phyloP scores from a whole-genome alignment of 2,329 filamentous ascomycete genomes.

The Ophiocordyceps unilateralis region DNA sequence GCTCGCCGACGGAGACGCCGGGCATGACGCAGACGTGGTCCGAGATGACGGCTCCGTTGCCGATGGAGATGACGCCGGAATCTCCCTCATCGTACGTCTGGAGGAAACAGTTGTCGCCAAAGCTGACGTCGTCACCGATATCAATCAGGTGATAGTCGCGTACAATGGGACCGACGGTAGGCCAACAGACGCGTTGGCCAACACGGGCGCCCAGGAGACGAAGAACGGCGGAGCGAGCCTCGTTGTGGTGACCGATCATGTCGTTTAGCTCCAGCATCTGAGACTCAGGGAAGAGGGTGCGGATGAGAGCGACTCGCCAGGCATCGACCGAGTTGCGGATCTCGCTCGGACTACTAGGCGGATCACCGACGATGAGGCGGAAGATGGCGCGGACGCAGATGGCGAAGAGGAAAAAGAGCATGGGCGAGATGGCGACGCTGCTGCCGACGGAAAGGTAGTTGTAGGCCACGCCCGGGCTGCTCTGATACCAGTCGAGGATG shows the following conservation, averaged over 20 bases:
- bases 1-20: conserved; percentile 28
- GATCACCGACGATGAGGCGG: conserved; percentile 19
- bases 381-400: conserved; percentile 22
- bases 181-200: conserved; percentile 37
- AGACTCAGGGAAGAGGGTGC: conserved; percentile 22
- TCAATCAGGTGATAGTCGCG: conserved; percentile 36
- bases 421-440: conserved; percentile 20
- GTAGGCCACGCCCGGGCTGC: conserved; percentile 24
- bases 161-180: conserved; percentile 34
- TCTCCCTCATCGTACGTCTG: conserved; percentile 33
- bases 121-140: conserved; percentile 39
- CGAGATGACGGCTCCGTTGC: conserved; percentile 34
- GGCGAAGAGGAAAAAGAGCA: conserved; percentile 25
- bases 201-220: conserved; percentile 31
- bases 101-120: conserved; percentile 35
- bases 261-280: conserved; percentile 28
- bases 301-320: conserved; percentile 26
- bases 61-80: conserved; percentile 27
- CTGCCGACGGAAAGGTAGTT: conserved; percentile 30
- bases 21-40: conserved; percentile 35
- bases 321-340: conserved; percentile 18
- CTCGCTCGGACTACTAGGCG: conserved; percentile 14
- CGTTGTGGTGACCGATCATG: conserved; percentile 36
- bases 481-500: conserved; percentile 31
- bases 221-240: conserved; percentile 30